Conservation (phyloP, 306 rosid species). For the Cicer yamashitae region DNA sequence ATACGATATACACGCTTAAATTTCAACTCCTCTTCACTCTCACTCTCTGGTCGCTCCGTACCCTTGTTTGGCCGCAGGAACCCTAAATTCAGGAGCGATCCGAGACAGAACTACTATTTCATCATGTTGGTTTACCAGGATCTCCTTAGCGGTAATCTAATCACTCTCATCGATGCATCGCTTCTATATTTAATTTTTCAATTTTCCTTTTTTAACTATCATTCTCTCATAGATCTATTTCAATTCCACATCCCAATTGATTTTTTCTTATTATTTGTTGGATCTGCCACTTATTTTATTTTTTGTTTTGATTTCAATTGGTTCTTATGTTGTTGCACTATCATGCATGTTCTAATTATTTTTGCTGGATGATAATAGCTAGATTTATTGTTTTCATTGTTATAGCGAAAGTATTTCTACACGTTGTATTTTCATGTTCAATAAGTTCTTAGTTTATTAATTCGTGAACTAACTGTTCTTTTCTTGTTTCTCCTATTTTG, state of each 20-base stretch:
- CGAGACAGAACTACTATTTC: constrained; percentile 39
- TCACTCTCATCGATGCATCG: background rate
- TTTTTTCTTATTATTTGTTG: background rate
- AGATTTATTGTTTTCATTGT: background rate
- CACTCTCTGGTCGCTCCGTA: constrained; percentile 45
- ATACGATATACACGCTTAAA: background rate
- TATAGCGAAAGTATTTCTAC: background rate
- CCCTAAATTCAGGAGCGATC: constrained; percentile 44
- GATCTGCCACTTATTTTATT: background rate
- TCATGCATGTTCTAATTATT: background rate
- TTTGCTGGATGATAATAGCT: too few species aligned
- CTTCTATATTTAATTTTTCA: background rate
- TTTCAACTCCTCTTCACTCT: constrained; percentile 32
- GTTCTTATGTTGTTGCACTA: background rate
- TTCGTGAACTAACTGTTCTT: background rate
- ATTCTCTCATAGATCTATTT: constrained; percentile 23
- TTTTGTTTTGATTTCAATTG: background rate
- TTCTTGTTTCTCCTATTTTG: background rate
- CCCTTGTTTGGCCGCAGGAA: background rate
- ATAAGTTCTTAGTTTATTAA: background rate
- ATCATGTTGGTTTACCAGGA: constrained; percentile 82
- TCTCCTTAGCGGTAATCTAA: constrained; percentile 52
- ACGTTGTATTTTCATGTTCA: background rate
- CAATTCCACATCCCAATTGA: background rate
- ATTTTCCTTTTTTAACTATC: background rate